Conservation (phyloP, 129 eudicot species). For the Daucus carota region DH1_v3.0 NC_030384.2:36770001-36770500, state of each 20-base stretch:
- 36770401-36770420: no score
- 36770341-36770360: not conserved
- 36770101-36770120: not conserved
- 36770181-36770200: not conserved
- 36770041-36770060: constrained; percentile 31
- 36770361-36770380: not conserved
- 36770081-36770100: not conserved
- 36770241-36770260: not conserved
- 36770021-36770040: constrained; percentile 81
- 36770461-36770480: not conserved
- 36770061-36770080: not conserved
- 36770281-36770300: not conserved
- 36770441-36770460: not conserved
- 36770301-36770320: not conserved
- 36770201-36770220: not conserved
- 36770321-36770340: not conserved
- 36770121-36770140: not conserved
- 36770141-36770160: not conserved
- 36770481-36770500: not conserved
- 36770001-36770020: constrained; percentile 90
- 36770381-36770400: not conserved
- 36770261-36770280: not conserved
- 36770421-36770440: not conserved
- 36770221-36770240: no score
- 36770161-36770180: not conserved